Conservation (phyloP, 2,329 filamentous ascomycete species). For the Amauroascus verrucosus region DNA sequence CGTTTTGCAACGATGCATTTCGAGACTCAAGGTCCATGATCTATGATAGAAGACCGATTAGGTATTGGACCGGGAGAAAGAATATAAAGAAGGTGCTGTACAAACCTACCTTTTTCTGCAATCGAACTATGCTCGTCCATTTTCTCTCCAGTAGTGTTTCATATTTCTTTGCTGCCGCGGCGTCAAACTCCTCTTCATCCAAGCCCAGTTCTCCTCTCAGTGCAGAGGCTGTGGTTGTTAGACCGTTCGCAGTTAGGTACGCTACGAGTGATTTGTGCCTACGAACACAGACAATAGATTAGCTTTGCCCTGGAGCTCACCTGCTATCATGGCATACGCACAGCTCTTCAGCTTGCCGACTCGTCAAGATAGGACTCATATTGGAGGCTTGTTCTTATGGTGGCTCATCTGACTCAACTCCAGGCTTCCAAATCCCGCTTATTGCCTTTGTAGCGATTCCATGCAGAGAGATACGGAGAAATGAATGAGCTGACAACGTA, state of each 20-base stretch:
- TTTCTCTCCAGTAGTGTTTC: constrained; percentile 93
- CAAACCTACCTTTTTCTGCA: constrained; percentile 80
- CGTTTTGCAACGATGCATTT: constrained; percentile 61
- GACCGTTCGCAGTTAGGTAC: constrained; percentile 65
- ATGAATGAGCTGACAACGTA: too few relatives aligned
- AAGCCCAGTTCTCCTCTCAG: constrained; percentile 68
- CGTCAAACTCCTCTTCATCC: constrained; percentile 61
- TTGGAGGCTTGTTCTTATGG: not conserved
- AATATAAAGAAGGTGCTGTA: not conserved
- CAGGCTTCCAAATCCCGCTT: too few relatives aligned
- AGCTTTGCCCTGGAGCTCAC: not conserved
- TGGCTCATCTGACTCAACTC: too few relatives aligned
- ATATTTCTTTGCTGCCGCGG: constrained; percentile 81
- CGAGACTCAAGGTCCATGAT: constrained; percentile 87
- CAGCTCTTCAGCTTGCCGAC: constrained; percentile 59
- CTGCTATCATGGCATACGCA: constrained; percentile 8
- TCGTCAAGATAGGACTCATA: constrained; percentile 67
- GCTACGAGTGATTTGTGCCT: constrained; percentile 92
- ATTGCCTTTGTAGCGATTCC: too few relatives aligned
- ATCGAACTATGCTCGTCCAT: constrained; percentile 87
- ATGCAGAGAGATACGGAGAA: too few relatives aligned
- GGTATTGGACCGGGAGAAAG: not conserved
- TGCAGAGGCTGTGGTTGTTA: constrained; percentile 57
- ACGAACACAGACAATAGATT: constrained; percentile 15
- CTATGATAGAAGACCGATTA: constrained; percentile 37